phyloP scores from a whole-genome alignment of 805 yeast genomes.

The Pichia eremophila region DNA sequence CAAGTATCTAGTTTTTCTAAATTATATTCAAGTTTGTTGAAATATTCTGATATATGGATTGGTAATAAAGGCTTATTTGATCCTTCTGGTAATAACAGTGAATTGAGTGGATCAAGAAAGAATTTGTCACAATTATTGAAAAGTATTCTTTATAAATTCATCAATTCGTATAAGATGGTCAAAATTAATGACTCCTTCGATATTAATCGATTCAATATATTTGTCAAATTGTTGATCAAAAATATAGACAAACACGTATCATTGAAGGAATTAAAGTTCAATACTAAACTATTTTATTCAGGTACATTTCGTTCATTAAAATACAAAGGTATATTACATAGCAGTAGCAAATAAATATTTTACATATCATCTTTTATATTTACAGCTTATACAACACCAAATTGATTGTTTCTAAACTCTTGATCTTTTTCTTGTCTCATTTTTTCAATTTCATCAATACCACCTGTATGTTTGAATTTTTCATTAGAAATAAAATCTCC shows the following conservation, averaged over 20 bases:
- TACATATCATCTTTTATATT: neutral
- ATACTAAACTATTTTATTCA: neutral
- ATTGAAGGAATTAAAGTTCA: neutral
- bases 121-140: conserved; percentile 12
- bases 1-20: conserved; percentile 8
- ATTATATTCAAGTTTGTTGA: conserved; percentile 13
- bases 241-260: neutral
- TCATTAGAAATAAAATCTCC: conserved; percentile 76
- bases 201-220: neutral
- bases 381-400: conserved; percentile 17
- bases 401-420: conserved; percentile 51
- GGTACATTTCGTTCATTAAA: neutral
- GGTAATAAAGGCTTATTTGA: conserved; percentile 3
- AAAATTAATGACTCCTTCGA: conserved; percentile 6
- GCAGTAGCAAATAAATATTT: neutral
- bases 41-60: conserved; percentile 4
- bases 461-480: conserved; percentile 71
- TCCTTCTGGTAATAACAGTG: conserved; percentile 14
- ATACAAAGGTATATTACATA: conserved; percentile 2
- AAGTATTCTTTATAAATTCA: conserved; percentile 13
- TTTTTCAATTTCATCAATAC: conserved; percentile 78
- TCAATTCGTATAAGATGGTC: conserved; percentile 12
- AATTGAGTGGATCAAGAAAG: conserved; percentile 9
- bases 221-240: neutral
- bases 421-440: conserved; percentile 57